Evolutionary conservation across 2,329 filamentous ascomycete species (phyloP).

Genomic region (Xylaria sp.): DNA sequence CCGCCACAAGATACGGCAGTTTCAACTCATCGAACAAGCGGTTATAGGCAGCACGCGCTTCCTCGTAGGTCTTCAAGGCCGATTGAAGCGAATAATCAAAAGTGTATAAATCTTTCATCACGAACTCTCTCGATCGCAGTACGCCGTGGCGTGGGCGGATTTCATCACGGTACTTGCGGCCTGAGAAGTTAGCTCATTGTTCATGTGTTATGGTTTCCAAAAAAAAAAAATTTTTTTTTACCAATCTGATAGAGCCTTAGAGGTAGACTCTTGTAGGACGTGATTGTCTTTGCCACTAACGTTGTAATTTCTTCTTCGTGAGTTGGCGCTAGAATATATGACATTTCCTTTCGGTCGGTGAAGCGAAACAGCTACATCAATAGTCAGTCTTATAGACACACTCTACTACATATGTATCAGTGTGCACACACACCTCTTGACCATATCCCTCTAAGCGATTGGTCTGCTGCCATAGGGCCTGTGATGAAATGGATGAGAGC

Average conservation of each 20-base stretch:
- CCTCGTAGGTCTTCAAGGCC: slow-evolving; percentile 81
- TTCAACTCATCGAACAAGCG: slow-evolving; percentile 82
- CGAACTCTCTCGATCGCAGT: slow-evolving; percentile 85
- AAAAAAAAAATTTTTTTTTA: slow-evolving; percentile 47
- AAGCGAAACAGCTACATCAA: slow-evolving; percentile 74
- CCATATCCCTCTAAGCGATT: slow-evolving; percentile 76
- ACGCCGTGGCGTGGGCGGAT: slow-evolving; percentile 85
- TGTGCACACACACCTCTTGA: slow-evolving; percentile 65
- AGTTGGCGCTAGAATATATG: slow-evolving; percentile 84
- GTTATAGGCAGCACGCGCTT: slow-evolving; percentile 75
- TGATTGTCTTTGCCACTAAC: slow-evolving; percentile 73
- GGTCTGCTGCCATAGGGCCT: slow-evolving; percentile 81
- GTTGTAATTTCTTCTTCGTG: slow-evolving; percentile 96
- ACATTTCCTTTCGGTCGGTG: slow-evolving; percentile 74
- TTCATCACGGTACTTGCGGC: slow-evolving; percentile 94
- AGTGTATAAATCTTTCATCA: slow-evolving; percentile 98
- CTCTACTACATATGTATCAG: background rate
- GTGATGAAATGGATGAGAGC: slow-evolving; percentile 83
- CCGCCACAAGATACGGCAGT: slow-evolving; percentile 81
- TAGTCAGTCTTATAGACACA: slow-evolving; percentile 31
- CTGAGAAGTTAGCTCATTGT: slow-evolving; percentile 47
- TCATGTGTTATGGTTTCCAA: too few species aligned
- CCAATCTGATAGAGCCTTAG: slow-evolving; percentile 89
- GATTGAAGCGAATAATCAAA: slow-evolving; percentile 74
- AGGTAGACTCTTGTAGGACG: slow-evolving; percentile 86